Evolutionary conservation across 225 moss, liverwort and hornwort genomes (phyloP).

Genomic region (Polytrichum formosum): DNA sequence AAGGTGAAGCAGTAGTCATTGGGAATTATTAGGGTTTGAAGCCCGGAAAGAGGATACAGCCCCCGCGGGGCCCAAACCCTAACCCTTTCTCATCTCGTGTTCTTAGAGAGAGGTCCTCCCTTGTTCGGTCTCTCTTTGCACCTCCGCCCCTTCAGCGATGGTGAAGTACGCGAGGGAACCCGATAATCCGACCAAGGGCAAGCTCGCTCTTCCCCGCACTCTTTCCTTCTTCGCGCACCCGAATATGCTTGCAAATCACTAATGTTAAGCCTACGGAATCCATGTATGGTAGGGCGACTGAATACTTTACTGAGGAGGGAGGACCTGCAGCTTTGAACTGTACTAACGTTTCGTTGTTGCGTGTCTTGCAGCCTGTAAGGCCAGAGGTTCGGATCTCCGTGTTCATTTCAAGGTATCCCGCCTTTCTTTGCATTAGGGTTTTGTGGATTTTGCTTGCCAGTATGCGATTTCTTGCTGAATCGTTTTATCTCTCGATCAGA

Average conservation of each 20-base stretch:
- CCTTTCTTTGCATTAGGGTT: not conserved
- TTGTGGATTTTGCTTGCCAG: not conserved
- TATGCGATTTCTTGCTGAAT: not conserved
- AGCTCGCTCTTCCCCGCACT: not conserved
- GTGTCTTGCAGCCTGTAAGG: conserved; percentile 50
- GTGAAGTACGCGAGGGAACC: conserved; percentile 45
- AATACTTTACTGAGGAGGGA: too few relatives aligned
- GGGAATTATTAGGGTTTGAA: too few relatives aligned
- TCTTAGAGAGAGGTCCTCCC: too few relatives aligned
- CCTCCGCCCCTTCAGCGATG: not conserved
- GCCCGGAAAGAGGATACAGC: too few relatives aligned
- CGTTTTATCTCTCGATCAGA: not conserved
- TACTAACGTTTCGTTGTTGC: not conserved
- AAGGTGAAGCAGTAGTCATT: too few relatives aligned
- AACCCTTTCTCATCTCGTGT: too few relatives aligned
- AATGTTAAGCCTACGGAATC: not conserved
- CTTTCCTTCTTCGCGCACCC: not conserved
- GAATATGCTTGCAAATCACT: not conserved
- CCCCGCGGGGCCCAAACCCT: too few relatives aligned
- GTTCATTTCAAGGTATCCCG: conserved; percentile 40
- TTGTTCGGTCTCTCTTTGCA: too few relatives aligned
- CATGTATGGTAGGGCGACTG: too few relatives aligned
- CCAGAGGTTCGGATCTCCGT: conserved; percentile 38
- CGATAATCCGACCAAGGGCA: conserved; percentile 38
- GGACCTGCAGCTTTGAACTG: not conserved